phyloP scores from a whole-genome alignment of 345 rosid genomes.

The Chamaenerion angustifolium region DNA sequence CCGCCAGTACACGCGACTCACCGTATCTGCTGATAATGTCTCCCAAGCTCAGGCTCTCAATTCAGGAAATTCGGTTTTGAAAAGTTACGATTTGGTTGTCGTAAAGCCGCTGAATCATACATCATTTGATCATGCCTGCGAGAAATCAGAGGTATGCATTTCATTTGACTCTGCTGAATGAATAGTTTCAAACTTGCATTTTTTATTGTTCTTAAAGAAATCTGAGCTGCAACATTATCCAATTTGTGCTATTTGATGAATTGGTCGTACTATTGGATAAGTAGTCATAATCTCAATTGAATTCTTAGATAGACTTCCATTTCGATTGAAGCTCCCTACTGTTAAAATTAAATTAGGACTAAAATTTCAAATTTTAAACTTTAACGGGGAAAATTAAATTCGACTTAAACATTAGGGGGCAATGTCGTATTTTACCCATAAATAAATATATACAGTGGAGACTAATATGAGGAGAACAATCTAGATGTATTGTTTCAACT shows the following conservation, averaged over 20 bases:
- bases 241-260: too few species aligned
- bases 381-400: too few species aligned
- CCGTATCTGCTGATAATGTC: constrained; percentile 39
- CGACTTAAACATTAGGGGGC: too few species aligned
- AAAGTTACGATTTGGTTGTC: too few species aligned
- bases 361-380: too few species aligned
- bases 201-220: neutral
- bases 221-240: too few species aligned
- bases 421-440: too few species aligned
- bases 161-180: neutral
- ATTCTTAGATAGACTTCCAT: constrained; percentile 45
- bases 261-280: constrained; percentile 14
- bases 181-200: neutral
- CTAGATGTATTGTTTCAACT: too few species aligned
- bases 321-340: constrained; percentile 44
- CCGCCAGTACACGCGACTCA: constrained; percentile 84
- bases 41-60: constrained; percentile 53
- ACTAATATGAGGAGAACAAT: too few species aligned
- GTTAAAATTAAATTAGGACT: too few species aligned
- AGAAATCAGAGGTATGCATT: constrained; percentile 45
- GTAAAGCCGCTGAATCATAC: constrained; percentile 59
- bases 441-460: too few species aligned
- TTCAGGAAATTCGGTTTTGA: too few species aligned
- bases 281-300: constrained; percentile 68
- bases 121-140: constrained; percentile 55